Conservation (phyloP, 805 yeast species). For the Yamadazyma sp. region DNA sequence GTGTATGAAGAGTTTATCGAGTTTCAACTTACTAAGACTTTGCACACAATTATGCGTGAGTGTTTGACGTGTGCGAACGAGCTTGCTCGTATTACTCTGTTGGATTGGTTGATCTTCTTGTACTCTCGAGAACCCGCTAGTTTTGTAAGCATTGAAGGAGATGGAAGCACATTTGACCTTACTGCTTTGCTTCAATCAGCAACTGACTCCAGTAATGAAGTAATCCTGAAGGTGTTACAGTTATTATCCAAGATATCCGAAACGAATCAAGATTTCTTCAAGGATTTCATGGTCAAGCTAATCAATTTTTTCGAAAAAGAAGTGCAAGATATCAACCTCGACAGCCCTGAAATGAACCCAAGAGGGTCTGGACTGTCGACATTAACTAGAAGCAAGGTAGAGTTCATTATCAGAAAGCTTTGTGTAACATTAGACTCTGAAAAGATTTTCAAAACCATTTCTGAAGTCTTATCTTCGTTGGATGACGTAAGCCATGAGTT, state of each 20-base stretch:
- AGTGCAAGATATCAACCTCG: slow-evolving; percentile 16
- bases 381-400: slow-evolving; percentile 46
- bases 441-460: slow-evolving; percentile 75
- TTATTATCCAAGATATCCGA: slow-evolving; percentile 74
- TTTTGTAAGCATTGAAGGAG: slow-evolving; percentile 17
- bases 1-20: slow-evolving; percentile 42
- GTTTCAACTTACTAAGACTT: slow-evolving; percentile 47
- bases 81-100: slow-evolving; percentile 74
- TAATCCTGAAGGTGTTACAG: slow-evolving; percentile 70
- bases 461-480: slow-evolving; percentile 61
- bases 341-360: slow-evolving; percentile 8
- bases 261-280: slow-evolving; percentile 73
- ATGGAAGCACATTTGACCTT: slow-evolving; percentile 48
- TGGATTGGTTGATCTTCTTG: slow-evolving; percentile 87
- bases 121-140: slow-evolving; percentile 28
- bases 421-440: slow-evolving; percentile 82
- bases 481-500: slow-evolving; percentile 64
- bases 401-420: slow-evolving; percentile 78
- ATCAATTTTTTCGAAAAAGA: slow-evolving; percentile 70
- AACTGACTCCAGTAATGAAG: slow-evolving; percentile 70
- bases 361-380: slow-evolving; percentile 5
- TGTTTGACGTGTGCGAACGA: slow-evolving; percentile 52
- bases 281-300: slow-evolving; percentile 70
- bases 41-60: slow-evolving; percentile 71
- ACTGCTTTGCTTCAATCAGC: slow-evolving; percentile 74